These are phyloP conservation scores for Neurospora tetrasperma DNA, from an alignment of 495 filamentous ascomycete genomes.

Conservation along the genomic window DNA sequence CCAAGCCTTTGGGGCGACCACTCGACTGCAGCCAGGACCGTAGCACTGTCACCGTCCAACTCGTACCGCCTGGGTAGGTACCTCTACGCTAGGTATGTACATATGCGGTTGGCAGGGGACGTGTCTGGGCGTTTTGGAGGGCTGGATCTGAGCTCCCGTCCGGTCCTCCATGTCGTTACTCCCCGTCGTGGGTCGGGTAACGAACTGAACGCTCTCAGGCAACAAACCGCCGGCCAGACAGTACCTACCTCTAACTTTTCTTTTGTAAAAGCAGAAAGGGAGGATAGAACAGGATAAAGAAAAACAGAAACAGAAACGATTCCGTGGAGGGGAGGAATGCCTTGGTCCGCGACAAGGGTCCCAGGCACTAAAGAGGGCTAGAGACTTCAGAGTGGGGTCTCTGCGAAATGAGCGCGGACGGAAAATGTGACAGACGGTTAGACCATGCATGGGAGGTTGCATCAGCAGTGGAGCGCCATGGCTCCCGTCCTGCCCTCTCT, in stretches of 20 bases:
- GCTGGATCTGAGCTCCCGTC: neutral
- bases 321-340: neutral
- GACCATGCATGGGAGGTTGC: constrained; percentile 15
- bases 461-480: constrained; percentile 13
- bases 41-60: constrained; percentile 1
- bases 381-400: neutral
- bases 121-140: neutral
- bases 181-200: neutral
- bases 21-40: constrained; percentile 22
- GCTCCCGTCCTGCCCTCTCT: neutral
- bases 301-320: neutral
- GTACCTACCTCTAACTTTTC: neutral
- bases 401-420: constrained; percentile 19
- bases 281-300: neutral
- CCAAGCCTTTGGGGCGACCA: constrained; percentile 7
- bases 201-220: too few relatives aligned
- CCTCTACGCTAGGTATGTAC: neutral
- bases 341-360: neutral
- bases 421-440: constrained; percentile 13
- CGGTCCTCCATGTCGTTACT: neutral
- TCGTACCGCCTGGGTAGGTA: neutral
- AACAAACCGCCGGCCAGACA: neutral
- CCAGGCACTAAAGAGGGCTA: neutral
- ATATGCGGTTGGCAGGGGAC: neutral
- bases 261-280: neutral